Evolutionary conservation across 108 stramenopile genomes (phyloP).

Genomic region (Aurantiochytrium sp.): DNA sequence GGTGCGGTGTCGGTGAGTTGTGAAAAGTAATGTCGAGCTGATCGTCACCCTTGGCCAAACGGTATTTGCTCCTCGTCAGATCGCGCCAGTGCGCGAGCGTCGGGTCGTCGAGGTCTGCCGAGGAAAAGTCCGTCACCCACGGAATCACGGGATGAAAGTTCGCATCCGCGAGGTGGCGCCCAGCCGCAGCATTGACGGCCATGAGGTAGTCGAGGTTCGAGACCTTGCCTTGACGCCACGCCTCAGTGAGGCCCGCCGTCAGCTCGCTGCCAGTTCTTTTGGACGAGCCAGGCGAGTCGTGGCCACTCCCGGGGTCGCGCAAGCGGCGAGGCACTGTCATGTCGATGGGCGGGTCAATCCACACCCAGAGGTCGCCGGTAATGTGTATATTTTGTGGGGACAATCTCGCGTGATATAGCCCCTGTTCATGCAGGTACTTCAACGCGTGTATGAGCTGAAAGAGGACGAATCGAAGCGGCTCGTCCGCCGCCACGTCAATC

Average conservation of each 20-base stretch:
- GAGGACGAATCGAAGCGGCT: slow-evolving; percentile 35
- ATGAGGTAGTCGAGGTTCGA: slow-evolving; percentile 67
- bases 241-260: slow-evolving; percentile 28
- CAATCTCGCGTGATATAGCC: background rate
- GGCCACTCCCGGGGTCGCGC: no score
- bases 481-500: background rate
- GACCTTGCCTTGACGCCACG: slow-evolving; percentile 53
- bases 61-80: slow-evolving; percentile 60
- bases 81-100: slow-evolving; percentile 44
- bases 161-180: slow-evolving; percentile 53
- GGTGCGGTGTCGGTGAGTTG: slow-evolving; percentile 59
- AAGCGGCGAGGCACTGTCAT: background rate
- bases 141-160: slow-evolving; percentile 63
- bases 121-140: slow-evolving; percentile 66
- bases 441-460: slow-evolving; percentile 40
- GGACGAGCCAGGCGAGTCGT: no score
- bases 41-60: slow-evolving; percentile 65
- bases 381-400: background rate
- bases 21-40: slow-evolving; percentile 65
- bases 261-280: no score
- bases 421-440: background rate
- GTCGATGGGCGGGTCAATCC: background rate
- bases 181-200: slow-evolving; percentile 68
- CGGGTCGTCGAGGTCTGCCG: background rate
- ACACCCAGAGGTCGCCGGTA: slow-evolving; percentile 15